Base-by-base conservation (phyloP, 2,329 filamentous ascomycete species). In the Teratosphaeria epicoccoides region DNA sequence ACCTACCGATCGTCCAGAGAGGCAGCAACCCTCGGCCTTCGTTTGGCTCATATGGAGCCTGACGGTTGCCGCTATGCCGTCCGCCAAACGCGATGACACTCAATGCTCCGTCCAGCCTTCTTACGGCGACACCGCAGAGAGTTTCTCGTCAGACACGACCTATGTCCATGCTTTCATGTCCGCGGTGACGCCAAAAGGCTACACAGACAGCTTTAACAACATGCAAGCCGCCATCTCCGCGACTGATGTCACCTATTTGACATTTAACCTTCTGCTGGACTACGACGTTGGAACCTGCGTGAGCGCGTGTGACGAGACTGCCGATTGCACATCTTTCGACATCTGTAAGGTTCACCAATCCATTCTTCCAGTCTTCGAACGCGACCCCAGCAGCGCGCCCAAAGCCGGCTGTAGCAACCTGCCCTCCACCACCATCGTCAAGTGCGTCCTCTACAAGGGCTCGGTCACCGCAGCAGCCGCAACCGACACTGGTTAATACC, bases 301-400 rank as follows among this genome's bases (percentile, higher is more conserved):
- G 11, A 28, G 17, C 4, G 14, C 11, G 10, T 49, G 47, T 28
- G 17, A 43, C 12, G 14, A 22, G 17, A 28, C 17, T 11, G 20
- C 7, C 7, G 11, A 17, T 10, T 49, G 47, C 47, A 40, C 14
- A 11, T 17, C 47, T n/a, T 59, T 60, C 52, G 59, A 56, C 49
- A 58, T 61, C 46, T 61, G 28, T 29, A 29, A 1, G 28, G 11
- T 4, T 14, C 28, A 4, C 5, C 28, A 14, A 29, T n/a, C n/a
- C n/a, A n/a, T n/a, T n/a, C 6, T 6, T 14, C 28, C 28, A 6
- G 14, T 53, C 52, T 59, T 52, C 52, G 59, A 61, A 52, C 64
- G 69, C 43, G 63, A 68, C 48, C 68, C 69, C 10, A 57, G 54
- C 9, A 22, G 65, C 4, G 23, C 17, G 1, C 29, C 48, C 5